Evolutionary conservation across 106 monocot genomes (phyloP).

Genomic region (Dactylorhiza incarnata): DNA sequence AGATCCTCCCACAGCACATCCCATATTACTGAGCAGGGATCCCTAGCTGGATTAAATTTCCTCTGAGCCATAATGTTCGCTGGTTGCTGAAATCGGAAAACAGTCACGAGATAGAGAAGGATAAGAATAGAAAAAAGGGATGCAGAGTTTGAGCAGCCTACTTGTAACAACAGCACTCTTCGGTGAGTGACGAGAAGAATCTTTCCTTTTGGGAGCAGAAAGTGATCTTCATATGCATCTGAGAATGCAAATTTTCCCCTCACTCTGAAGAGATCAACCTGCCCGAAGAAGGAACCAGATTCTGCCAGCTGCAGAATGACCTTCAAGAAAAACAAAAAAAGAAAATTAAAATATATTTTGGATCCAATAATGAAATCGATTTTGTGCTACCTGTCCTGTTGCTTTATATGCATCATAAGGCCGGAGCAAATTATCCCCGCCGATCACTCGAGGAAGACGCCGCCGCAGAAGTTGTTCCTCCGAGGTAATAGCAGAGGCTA

Average conservation of each 20-base stretch:
- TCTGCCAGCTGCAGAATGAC: constrained; percentile 91
- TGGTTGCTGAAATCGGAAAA: constrained; percentile 60
- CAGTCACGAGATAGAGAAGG: neutral
- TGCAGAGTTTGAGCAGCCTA: constrained; percentile 15
- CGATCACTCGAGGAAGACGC: constrained; percentile 83
- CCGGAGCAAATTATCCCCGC: constrained; percentile 77
- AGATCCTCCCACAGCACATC: constrained; percentile 77
- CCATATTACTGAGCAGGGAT: constrained; percentile 88
- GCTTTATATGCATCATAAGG: constrained; percentile 90
- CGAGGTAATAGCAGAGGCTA: constrained; percentile 87
- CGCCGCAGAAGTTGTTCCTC: constrained; percentile 83
- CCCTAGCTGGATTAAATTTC: constrained; percentile 86
- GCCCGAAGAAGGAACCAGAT: constrained; percentile 84
- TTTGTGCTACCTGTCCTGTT: constrained; percentile 61
- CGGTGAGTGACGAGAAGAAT: constrained; percentile 76
- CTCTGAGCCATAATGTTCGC: constrained; percentile 54
- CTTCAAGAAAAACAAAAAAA: constrained; percentile 28
- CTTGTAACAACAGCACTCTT: constrained; percentile 76
- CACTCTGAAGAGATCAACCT: constrained; percentile 97
- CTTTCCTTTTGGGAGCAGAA: constrained; percentile 83
- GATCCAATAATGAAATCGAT: too few relatives aligned
- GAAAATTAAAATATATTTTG: neutral
- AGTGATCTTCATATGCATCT: constrained; percentile 98
- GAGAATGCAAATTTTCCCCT: constrained; percentile 92
- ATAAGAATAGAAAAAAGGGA: neutral